Percentiles rank a stretch among this genome's conserved stretches.
These are phyloP conservation scores for Neurospora sp. DNA, from an alignment of 495 filamentous ascomycete genomes.

Conservation along the genomic window DNA sequence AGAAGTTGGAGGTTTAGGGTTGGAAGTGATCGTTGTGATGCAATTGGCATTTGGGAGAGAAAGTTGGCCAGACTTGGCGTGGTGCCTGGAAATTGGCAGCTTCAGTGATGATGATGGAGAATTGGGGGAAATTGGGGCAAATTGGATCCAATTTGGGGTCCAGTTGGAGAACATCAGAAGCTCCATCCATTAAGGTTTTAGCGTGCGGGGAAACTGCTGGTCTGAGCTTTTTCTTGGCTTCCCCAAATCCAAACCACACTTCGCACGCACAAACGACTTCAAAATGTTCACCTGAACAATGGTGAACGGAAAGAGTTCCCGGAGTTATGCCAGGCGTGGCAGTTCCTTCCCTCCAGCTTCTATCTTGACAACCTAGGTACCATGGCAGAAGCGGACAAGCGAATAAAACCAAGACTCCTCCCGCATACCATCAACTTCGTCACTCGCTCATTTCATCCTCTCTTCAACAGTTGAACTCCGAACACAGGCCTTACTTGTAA, in stretches of 20 bases:
- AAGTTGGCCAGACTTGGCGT: neutral
- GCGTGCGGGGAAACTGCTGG: neutral
- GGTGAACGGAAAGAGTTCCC: neutral
- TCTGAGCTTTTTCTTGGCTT: neutral
- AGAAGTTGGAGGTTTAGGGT: neutral
- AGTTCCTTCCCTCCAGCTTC: neutral
- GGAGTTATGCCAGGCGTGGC: neutral
- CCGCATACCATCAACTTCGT: neutral
- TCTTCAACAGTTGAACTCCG: neutral
- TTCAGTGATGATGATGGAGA: neutral
- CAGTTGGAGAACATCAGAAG: neutral
- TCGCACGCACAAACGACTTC: neutral
- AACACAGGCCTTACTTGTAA: too few species aligned
- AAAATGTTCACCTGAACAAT: neutral
- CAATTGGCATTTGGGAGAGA: neutral
- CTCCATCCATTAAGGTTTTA: neutral
- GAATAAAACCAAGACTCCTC: neutral
- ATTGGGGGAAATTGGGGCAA: neutral
- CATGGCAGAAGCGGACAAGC: neutral
- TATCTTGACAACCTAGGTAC: neutral
- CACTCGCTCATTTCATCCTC: neutral
- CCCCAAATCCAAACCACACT: neutral
- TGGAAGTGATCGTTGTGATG: neutral
- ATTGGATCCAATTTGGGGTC: neutral
- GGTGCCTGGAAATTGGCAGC: neutral